Base-by-base conservation (phyloP, 176 grass and related monocot species). In the maize (Zea mays) region DNA sequence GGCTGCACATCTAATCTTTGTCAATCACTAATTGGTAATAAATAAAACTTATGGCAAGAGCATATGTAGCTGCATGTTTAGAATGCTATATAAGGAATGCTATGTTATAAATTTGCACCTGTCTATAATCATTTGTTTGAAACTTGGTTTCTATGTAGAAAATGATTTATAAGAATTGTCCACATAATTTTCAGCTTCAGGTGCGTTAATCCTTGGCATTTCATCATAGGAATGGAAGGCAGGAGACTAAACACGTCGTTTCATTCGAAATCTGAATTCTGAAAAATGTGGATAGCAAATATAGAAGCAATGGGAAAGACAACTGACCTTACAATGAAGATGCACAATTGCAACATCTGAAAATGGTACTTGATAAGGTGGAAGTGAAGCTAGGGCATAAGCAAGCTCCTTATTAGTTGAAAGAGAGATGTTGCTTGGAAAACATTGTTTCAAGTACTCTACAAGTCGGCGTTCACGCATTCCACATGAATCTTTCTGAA, bases 391-490 rank as follows among this genome's bases (percentile, higher is more conserved):
- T 73, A 99, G 77, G 13, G 87, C 89, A 90, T 88, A 80, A 40
- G 92, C 96, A 92, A 99, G 89, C 42, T 95, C 87, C 77, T 99
- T 99, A 72, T 90, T 90, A 79, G 96, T 92, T 75, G 86, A 37
- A 44, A 99, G 39, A 14, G 82, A 84, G 69, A 92, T 79, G 69
- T 89, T 67, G 36, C 71, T 87, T 62, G 83, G 77, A 84, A 99
- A 95, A 84, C 96, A 99, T 85, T 92, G 89, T 66, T 82, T 99
- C 63, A 92, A 95, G 72, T 92, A 99, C 60, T 92, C 89, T 14
- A 86, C 60, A 81, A 95, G 78, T 21, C 77, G 89, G 10, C 61
- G 81, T 17, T 93, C 90, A 79, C 90, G 85, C 27, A 65, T 85
- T 72, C 78, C 51, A 50, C 67, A 12, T 20, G 85, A 84, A 87